phyloP scores from a whole-genome alignment of 1,284 basidiomycete species.

The Afroboletus lepidellus region DNA sequence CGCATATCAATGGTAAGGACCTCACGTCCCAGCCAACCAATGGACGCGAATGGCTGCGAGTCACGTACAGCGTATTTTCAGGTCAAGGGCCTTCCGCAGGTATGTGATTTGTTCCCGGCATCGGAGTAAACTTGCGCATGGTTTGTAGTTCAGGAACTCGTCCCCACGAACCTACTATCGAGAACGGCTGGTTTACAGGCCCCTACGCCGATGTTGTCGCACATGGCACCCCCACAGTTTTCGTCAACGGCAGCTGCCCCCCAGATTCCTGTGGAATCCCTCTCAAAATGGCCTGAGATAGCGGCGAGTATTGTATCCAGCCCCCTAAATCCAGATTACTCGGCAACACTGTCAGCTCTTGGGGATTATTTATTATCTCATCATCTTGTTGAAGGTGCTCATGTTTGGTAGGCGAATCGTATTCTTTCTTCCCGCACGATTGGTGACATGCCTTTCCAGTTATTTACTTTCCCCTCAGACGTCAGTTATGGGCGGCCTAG shows the following conservation, averaged over 20 bases:
- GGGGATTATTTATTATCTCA: constrained; percentile 80
- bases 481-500: constrained; percentile 70
- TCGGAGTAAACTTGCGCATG: constrained; percentile 4
- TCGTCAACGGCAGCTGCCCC: constrained; percentile 40
- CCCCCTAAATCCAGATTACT: constrained; percentile 60
- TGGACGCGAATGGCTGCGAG: constrained; percentile 71
- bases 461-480: constrained; percentile 88
- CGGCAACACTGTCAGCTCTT: constrained; percentile 80
- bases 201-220: constrained; percentile 35
- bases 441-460: constrained; percentile 41
- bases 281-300: constrained; percentile 84
- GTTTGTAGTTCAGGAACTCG: constrained; percentile 70
- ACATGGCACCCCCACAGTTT: constrained; percentile 65
- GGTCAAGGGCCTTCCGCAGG: constrained; percentile 79
- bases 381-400: constrained; percentile 82
- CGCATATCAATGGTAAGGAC: constrained; percentile 18
- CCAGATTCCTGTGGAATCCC: constrained; percentile 54
- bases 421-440: constrained; percentile 1
- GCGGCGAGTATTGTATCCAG: constrained; percentile 83
- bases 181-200: constrained; percentile 41
- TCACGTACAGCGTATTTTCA: constrained; percentile 85
- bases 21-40: constrained; percentile 32
- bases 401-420: constrained; percentile 69
- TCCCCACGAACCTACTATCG: constrained; percentile 57
- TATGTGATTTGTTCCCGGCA: constrained; percentile 36